phyloP scores from a whole-genome alignment of 1,139 yeast genomes.

The Candida tunisiensis region DNA sequence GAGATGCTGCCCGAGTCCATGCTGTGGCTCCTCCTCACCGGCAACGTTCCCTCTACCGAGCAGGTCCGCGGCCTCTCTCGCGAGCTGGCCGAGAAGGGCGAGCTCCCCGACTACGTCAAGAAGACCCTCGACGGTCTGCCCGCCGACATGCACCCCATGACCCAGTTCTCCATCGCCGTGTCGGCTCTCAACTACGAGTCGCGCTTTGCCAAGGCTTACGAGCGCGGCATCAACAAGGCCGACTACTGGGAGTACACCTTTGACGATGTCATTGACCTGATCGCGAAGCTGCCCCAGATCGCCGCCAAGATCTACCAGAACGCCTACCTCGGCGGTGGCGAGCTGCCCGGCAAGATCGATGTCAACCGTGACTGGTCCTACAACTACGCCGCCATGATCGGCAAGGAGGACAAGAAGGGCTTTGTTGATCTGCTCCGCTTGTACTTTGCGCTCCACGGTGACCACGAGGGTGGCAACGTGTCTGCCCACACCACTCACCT shows the following conservation, averaged over 20 bases:
- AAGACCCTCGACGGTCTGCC: conserved; percentile 76
- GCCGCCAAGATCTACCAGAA: conserved; percentile 93
- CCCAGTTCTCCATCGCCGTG: conserved; percentile 86
- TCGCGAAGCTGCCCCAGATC: conserved; percentile 83
- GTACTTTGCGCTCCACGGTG: conserved; percentile 89
- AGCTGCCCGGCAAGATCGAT: conserved; percentile 51
- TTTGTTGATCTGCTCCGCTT: conserved; percentile 85
- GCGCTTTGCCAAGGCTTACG: conserved; percentile 81
- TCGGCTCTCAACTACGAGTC: conserved; percentile 87
- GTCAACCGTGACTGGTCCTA: conserved; percentile 77
- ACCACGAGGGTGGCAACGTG: conserved; percentile 98
- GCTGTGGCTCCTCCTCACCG: conserved; percentile 84
- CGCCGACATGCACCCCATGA: conserved; percentile 88
- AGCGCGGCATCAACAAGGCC: conserved; percentile 69
- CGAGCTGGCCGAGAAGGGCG: conserved; percentile 74
- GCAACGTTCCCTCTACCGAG: conserved; percentile 65
- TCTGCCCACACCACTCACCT: conserved; percentile 96
- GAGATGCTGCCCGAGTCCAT: conserved; percentile 64
- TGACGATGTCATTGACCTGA: conserved; percentile 77
- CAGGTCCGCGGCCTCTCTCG: conserved; percentile 64
- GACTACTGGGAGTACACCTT: conserved; percentile 88
- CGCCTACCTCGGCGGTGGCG: conserved; percentile 67
- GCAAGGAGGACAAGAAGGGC: conserved; percentile 64
- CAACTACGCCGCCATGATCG: conserved; percentile 72
- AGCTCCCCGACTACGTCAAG: conserved; percentile 71